Conservation (phyloP, 306 rosid species). For the Mucuna pruriens region DNA sequence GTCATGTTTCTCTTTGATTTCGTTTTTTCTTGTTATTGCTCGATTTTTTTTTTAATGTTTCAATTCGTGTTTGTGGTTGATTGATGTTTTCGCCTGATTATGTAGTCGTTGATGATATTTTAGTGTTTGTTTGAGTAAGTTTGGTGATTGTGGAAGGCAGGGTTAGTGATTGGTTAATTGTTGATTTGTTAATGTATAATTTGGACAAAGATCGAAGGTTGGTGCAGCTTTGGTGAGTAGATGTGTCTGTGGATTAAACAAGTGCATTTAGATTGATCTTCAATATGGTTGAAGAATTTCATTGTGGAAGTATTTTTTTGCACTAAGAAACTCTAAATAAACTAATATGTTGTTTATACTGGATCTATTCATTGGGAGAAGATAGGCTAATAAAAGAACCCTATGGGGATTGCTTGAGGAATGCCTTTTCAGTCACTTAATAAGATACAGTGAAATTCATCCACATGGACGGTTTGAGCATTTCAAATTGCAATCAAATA, state of each 20-base stretch:
- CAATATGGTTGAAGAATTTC: constrained; percentile 16
- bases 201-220: neutral
- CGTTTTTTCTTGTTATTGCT: neutral
- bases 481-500: neutral
- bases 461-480: neutral
- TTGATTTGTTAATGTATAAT: neutral
- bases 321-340: neutral
- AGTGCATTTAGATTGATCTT: constrained; percentile 14
- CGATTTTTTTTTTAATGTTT: neutral
- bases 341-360: neutral
- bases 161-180: neutral
- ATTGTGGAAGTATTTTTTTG: neutral
- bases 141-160: constrained; percentile 21
- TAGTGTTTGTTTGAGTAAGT: constrained; percentile 36
- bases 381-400: neutral
- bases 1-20: neutral
- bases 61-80: neutral
- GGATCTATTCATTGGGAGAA: constrained; percentile 20
- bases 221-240: constrained; percentile 28
- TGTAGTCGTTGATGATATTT: neutral
- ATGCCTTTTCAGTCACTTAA: neutral
- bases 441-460: neutral
- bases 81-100: neutral
- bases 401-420: constrained; percentile 4
- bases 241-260: constrained; percentile 17